Evolutionary conservation across 2,329 filamentous ascomycete species (phyloP).

Genomic region (Diaporthe humulicola): DNA sequence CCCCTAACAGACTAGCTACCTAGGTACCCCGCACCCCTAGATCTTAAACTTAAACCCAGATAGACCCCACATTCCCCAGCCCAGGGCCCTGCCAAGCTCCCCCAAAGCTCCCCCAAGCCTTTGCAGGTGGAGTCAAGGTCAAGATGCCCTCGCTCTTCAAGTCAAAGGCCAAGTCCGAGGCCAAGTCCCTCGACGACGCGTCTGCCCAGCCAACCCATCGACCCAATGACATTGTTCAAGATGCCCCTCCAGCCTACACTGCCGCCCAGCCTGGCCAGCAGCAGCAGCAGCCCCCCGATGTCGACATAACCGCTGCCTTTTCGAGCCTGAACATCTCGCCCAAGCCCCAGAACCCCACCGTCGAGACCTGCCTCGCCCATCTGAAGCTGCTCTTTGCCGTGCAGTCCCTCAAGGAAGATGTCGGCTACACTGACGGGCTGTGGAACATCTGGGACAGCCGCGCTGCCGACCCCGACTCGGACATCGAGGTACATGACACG

Average conservation of each 20-base stretch:
- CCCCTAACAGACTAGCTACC: not conserved
- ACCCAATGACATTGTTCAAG: not conserved
- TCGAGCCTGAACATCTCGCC: constrained; percentile 52
- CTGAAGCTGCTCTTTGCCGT: constrained; percentile 80
- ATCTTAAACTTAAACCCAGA: not conserved
- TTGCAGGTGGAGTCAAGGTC: not conserved
- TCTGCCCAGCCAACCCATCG: constrained; percentile 10
- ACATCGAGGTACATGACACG: constrained; percentile 6
- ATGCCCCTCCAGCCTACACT: constrained; percentile 8
- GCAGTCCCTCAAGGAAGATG: constrained; percentile 74
- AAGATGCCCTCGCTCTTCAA: constrained; percentile 28
- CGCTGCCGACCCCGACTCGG: constrained; percentile 45
- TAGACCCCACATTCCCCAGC: not conserved
- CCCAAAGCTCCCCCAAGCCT: too few species aligned
- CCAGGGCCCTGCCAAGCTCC: constrained; percentile 7
- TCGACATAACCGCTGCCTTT: constrained; percentile 55
- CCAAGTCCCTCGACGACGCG: not conserved
- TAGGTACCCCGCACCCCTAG: not conserved
- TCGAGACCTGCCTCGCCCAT: constrained; percentile 77
- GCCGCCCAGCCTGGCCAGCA: not conserved
- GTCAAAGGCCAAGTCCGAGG: constrained; percentile 3
- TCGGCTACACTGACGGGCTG: constrained; percentile 76
- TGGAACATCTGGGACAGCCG: constrained; percentile 71
- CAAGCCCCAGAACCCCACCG: constrained; percentile 52
- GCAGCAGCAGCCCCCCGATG: constrained; percentile 41